phyloP scores from a whole-genome alignment of 371 early-diverging fungal species.

The Phascolomyces articulosus region DNA sequence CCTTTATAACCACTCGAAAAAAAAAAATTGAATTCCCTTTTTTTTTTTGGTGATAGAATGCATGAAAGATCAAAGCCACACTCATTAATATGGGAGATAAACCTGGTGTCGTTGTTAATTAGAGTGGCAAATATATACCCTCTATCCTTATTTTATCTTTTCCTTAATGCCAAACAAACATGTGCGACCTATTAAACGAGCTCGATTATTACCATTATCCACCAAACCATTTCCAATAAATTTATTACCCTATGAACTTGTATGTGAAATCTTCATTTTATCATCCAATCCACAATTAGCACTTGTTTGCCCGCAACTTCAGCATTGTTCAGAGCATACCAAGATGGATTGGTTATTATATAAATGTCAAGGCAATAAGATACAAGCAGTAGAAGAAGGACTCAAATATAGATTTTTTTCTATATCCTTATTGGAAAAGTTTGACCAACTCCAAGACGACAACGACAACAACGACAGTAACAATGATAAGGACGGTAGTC shows the following conservation, averaged over 20 bases:
- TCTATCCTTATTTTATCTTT: background rate
- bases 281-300: slow-evolving; percentile 42
- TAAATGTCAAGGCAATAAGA: slow-evolving; percentile 16
- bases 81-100: no score
- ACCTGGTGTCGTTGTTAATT: no score
- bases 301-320: slow-evolving; percentile 24
- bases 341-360: slow-evolving; percentile 40
- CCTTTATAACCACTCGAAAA: slow-evolving; percentile 5
- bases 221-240: slow-evolving; percentile 6
- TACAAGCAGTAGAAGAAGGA: slow-evolving; percentile 27
- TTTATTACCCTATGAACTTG: slow-evolving; percentile 41
- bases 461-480: no score
- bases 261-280: slow-evolving; percentile 38
- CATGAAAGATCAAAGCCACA: background rate
- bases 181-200: background rate
- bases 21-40: background rate
- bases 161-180: background rate
- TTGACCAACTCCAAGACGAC: slow-evolving; percentile 33
- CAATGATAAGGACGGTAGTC: background rate
- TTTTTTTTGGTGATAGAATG: background rate
- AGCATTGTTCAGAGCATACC: slow-evolving; percentile 24
- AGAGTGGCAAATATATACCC: no score
- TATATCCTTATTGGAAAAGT: slow-evolving; percentile 15
- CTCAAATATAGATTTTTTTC: slow-evolving; percentile 39
- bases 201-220: background rate